Evolutionary conservation across 331 rosid species (phyloP), one percentile per base, ranked within the genome.

Genomic region (Malus hybrid): DNA sequence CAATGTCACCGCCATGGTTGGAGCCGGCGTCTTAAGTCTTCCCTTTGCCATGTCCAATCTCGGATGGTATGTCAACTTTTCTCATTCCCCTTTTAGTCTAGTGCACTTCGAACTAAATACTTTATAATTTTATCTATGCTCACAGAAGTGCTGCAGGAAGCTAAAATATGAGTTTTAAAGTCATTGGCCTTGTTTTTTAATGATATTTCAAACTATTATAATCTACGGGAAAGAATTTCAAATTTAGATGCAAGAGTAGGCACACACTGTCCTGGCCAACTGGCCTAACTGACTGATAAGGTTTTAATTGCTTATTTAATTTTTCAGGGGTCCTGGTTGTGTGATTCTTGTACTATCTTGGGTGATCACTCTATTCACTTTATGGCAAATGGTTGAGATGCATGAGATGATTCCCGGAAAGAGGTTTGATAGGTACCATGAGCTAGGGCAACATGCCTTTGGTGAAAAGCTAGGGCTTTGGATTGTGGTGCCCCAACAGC

Each of bases 1-100:
- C 96, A 92, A 92, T 78, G 88, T 92, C 57, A 88, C 97, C 50
- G 97, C 97, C 82, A 92, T 92, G 96, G 97, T 89, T 74, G 97
- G 97, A 36, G 96, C 97, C 56, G 97, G 97, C 58, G 97, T 92
- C 71, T 84, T 92, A 1, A 71, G 97, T 80, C 97, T 92, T 58
- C 97, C 96, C 12, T 76, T 48, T 69, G 92, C 97, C 39, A 78
- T 92, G 89, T 60, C 97, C 13, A 66, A 78, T 12, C 96, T 90
- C 50, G 96, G 97, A 72, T 92, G 97, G 93, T 92, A 85, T 56
- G 56, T 34, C 70, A 44, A 50, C 36, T 30, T 10, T 39, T 39
- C 44, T 39, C 44, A 9, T 39, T 39, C 44, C 44, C 12, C 44
- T 39, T 39, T 39, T 39, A 39, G 44, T 39, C 44, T 39, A 39